Conservation (phyloP, 805 yeast genomes). For the Isabelozyma heimii region DNA sequence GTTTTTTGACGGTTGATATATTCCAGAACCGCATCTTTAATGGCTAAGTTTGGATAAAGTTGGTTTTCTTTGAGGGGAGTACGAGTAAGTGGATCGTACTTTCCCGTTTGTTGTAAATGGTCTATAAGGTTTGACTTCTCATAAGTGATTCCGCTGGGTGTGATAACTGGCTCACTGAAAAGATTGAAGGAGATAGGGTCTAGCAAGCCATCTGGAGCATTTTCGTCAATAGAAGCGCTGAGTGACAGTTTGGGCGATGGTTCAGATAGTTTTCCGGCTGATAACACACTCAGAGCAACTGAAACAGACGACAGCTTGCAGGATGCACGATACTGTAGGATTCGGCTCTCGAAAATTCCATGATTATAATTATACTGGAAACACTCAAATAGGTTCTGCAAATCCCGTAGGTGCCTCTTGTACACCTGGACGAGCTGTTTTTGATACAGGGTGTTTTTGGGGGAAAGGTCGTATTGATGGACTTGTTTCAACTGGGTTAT, state of each 20-base stretch:
- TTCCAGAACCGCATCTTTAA: conserved; percentile 36
- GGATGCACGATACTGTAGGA: conserved; percentile 6
- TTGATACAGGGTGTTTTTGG: conserved; percentile 9
- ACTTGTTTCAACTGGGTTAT: conserved; percentile 10
- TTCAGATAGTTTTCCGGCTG: neutral
- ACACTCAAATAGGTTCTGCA: conserved; percentile 15
- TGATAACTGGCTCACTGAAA: conserved; percentile 34
- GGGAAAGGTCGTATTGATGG: conserved; percentile 7
- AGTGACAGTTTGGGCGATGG: neutral
- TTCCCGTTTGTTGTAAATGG: conserved; percentile 28
- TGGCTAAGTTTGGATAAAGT: conserved; percentile 38
- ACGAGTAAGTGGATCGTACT: conserved; percentile 42
- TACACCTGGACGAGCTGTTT: conserved; percentile 14
- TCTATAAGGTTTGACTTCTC: conserved; percentile 32
- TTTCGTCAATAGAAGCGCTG: conserved; percentile 9
- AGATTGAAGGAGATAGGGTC: conserved; percentile 41
- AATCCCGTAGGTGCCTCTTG: conserved; percentile 17
- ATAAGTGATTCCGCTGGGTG: conserved; percentile 33
- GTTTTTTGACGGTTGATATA: conserved; percentile 7
- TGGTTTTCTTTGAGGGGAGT: conserved; percentile 28
- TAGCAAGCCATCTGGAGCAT: conserved; percentile 33
- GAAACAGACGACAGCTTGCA: neutral
- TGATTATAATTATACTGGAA: conserved; percentile 22
- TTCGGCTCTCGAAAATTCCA: conserved; percentile 15
- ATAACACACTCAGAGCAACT: neutral